Evolutionary conservation across 1,284 basidiomycete species (phyloP).

Genomic region (Xerocomus alliaceus): DNA sequence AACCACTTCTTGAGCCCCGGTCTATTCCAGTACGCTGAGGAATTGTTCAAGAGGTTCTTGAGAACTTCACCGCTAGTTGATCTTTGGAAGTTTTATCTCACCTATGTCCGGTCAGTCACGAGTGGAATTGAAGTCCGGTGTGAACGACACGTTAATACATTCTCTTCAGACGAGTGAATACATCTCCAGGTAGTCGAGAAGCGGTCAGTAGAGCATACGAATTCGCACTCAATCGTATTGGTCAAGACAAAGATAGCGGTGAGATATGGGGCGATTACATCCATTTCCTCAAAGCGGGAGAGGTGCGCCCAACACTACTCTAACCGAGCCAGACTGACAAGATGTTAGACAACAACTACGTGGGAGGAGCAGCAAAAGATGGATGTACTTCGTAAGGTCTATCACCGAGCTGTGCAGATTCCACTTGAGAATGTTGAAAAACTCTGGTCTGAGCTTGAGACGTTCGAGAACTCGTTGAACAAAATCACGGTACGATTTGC

Average conservation of each 20-base stretch:
- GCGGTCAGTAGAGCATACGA: slow-evolving; percentile 91
- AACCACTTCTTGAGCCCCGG: slow-evolving; percentile 75
- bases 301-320: slow-evolving; percentile 54
- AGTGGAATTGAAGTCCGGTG: slow-evolving; percentile 12
- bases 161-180: slow-evolving; percentile 56
- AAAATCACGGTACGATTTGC: slow-evolving; percentile 73
- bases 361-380: slow-evolving; percentile 98
- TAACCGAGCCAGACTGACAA: slow-evolving; percentile 8
- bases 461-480: slow-evolving; percentile 91
- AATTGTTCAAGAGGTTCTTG: slow-evolving; percentile 82
- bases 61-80: slow-evolving; percentile 84
- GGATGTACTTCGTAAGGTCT: slow-evolving; percentile 90
- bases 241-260: slow-evolving; percentile 81
- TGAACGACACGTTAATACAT: slow-evolving; percentile 14
- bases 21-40: slow-evolving; percentile 75
- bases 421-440: slow-evolving; percentile 93
- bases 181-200: slow-evolving; percentile 66
- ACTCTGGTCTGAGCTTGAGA: slow-evolving; percentile 94
- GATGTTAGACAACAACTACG: slow-evolving; percentile 67
- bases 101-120: slow-evolving; percentile 73
- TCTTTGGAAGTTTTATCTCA: slow-evolving; percentile 86
- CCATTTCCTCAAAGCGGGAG: slow-evolving; percentile 81
- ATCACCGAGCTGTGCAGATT: slow-evolving; percentile 92
- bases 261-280: slow-evolving; percentile 84
- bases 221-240: slow-evolving; percentile 89